Percentiles rank a stretch among this genome's conserved stretches.
phyloP scores from a whole-genome alignment of 129 eudicot genomes.

The Helianthus tuberosus region DNA sequence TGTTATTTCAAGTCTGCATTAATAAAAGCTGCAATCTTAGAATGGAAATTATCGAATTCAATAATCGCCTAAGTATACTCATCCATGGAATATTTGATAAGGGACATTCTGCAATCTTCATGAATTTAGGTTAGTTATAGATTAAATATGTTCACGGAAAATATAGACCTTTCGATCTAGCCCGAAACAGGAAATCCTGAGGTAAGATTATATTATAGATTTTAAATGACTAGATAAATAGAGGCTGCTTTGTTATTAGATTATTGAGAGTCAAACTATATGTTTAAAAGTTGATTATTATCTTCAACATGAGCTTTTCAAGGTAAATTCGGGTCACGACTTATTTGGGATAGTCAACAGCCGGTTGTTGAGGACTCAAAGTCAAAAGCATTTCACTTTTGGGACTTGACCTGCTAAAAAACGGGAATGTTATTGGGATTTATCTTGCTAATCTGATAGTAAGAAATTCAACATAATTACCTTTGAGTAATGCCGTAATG shows the following conservation, averaged over 20 bases:
- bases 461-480: no score
- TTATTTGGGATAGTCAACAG: constrained; percentile 91
- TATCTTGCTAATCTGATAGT: no score
- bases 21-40: no score
- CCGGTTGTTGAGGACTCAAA: constrained; percentile 78
- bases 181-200: constrained; percentile 78
- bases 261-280: neutral
- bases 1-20: no score
- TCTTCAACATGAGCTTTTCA: constrained; percentile 71
- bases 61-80: no score
- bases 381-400: constrained; percentile 78
- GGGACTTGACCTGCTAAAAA: constrained; percentile 76
- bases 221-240: neutral
- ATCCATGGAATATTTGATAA: no score
- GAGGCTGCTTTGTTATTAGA: neutral
- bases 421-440: constrained; percentile 57
- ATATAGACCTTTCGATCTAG: constrained; percentile 89
- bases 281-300: neutral
- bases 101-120: no score
- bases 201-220: constrained; percentile 36
- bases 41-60: no score
- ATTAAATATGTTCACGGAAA: no score
- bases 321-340: constrained; percentile 76
- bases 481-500: no score
- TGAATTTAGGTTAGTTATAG: no score